Base-by-base conservation (phyloP, 495 filamentous ascomycete species). In the Trichoderma reesei region DNA sequence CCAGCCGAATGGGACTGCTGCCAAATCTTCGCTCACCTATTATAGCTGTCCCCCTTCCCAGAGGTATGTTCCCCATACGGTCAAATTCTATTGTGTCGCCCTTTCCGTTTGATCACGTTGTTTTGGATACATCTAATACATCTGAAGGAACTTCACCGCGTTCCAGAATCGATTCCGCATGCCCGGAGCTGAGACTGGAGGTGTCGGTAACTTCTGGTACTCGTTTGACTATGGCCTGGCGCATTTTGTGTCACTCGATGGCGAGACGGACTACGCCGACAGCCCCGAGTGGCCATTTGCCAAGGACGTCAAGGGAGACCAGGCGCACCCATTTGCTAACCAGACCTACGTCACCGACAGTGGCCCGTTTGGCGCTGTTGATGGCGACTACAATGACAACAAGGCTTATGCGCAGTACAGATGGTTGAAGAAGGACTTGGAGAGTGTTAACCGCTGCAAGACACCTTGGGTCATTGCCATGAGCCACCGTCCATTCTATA, bases 161-260 rank as follows among this genome's bases (percentile, higher is more conserved):
- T 74, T 66, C 63, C 67, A 68, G 51, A 63, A 74, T 56, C 69
- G 68, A 48, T 66, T 66, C 66, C 70, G 60, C 73, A 64, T 64
- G 63, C 63, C 63, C 3, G 63, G 63, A 56, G 63, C 5, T 42
- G 63, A 64, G 38, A 60, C 63, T 3, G 79, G 76, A 0, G 72
- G 72, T 0, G 76, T 77, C 1, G 67, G 74, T 38, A 82, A 79
- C 73, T 85, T 85, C 75, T 85, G 82, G 82, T 85, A 85, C 68
- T 84, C 81, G 0, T 85, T 85, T 69, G 81, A 85, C 46, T 82
- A 83, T 71, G 82, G 82, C 63, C 77, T 83, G 74, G 75, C 75
- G 1, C 82, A 85, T 69, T 72, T 80, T 62, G 72, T 77, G n/a
- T 79, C 80, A 75, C 76, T 84, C 66, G 71, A 85, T 71, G 82